Base-by-base conservation (phyloP, 352 stramenopile genomes). In the Pythium brachiatum region DNA sequence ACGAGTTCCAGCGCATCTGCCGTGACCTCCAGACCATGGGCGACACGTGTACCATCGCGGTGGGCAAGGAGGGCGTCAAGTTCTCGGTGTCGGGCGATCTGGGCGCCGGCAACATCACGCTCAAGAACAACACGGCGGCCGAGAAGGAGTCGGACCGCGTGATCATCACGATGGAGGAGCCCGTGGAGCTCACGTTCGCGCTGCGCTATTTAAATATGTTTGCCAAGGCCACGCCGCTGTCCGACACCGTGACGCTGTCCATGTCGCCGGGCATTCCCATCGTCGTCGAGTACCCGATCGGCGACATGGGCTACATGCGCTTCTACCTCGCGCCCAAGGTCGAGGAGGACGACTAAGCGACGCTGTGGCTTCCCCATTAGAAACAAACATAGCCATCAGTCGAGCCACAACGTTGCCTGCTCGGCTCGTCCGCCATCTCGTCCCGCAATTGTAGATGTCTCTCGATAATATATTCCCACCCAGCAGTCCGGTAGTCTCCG, bases 291-390 rank as follows among this genome's bases (percentile, higher is more conserved):
- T 99, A 99, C 83, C 92, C 93, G 27, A 99, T 99, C 69, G 94
- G 95, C 21, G 92, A 98, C 66, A 97, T 96, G 61, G 97, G 97
- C 54, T 96, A 97, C 83, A 95, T 99, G 62, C 97, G 97, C 66
- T 99, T 98, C 86, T 99, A 99, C 85, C 86, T 99, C 46, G 98
- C 98, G 57, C 98, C 98, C 29, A 99, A 99, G 90, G 98, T 99
- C 76, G 97, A 99, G 74, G 97, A 99, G 65, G 96, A 99, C 51
- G 85, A 94, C 62, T 94, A 90, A 87, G 59, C 58, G 2, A 21
- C 7, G 12, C 21, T 20, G 25, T 3, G 12, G 53, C 36, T 26
- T n/a, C n/a, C 29, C 5, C 29, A 9, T 11, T 34, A 34, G 29
- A 34, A 34, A 34, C 55, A 18, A 11, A 57, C 11, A 47, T 15